Evolutionary conservation across 1,139 yeast species (phyloP), one percentile per base, ranked within the genome.

Genomic region (Hyphopichia buzzinii): DNA sequence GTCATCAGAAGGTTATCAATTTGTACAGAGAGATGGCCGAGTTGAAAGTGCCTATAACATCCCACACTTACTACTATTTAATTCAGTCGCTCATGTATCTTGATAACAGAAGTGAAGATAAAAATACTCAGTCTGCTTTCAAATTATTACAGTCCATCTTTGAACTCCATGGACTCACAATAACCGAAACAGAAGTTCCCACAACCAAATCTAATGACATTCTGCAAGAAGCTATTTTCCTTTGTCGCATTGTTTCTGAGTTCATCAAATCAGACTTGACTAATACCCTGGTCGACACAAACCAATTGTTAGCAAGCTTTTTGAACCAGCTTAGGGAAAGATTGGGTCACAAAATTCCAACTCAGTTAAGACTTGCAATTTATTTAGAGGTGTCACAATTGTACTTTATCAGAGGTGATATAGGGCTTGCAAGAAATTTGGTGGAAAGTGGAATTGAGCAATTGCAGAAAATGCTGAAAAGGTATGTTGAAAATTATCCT

Each of bases 21-120:
- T 24, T 72, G 2, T 77, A 73, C 48, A 57, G 67, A 30, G 57
- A 61, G 31, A 67, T 76, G 72, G 65, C 64, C 3, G 53, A 55
- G 3, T 47, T 49, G 7, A 55, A 63, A 7, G 46, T 67, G 4
- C 47, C 53, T 1, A 49, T 70, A 2, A 54, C 65, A 8, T 55
- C 76, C 0, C 52, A 53, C 14, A 59, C 77, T 0, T 70, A 77
- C 39, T 58, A 57, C 25, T 62, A 55, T 42, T 47, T 77, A 38
- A 58, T 77, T 47, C 57, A 62, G 34, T 63, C 81, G 0, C 57
- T 75, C 15, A 57, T 74, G 6, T 58, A 58, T 39, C 48, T 64
- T 32, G 77, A 74, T 41, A 52, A 50, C 15, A 52, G 48, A 13
- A 59, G 48, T 33, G 44, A 41, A 4, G 17, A 19, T 16, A 15